Percentiles rank a stretch among this genome's conserved stretches.
phyloP scores from a whole-genome alignment of 108 stramenopile genomes.

The Pseudonitzschia multiseries region DNA sequence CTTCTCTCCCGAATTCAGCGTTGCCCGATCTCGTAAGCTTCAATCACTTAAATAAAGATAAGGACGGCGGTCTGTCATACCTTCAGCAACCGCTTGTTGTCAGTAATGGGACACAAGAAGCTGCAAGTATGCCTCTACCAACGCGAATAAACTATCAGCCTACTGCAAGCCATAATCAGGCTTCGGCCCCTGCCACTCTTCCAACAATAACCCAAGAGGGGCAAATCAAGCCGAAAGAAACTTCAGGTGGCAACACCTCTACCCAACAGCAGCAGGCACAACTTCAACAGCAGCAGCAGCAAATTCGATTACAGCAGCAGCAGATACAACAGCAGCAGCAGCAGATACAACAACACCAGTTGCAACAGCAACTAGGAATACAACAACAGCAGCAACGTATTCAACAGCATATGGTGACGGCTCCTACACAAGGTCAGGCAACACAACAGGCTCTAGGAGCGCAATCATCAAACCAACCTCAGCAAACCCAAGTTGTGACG shows the following conservation, averaged over 20 bases:
- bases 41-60: constrained; percentile 12
- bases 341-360: constrained; percentile 20
- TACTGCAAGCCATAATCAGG: background rate
- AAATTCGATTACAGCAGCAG: constrained; percentile 13
- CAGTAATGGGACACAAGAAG: constrained; percentile 11
- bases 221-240: background rate
- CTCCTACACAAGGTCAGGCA: background rate
- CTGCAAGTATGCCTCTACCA: constrained; percentile 25
- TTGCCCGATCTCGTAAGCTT: constrained; percentile 32
- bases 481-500: constrained; percentile 30
- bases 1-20: constrained; percentile 5
- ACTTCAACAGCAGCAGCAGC: constrained; percentile 30
- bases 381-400: constrained; percentile 15
- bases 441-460: constrained; percentile 11
- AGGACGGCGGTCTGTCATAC: constrained; percentile 26
- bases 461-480: constrained; percentile 15
- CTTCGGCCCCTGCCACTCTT: constrained; percentile 2
- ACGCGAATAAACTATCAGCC: constrained; percentile 23
- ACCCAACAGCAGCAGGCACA: constrained; percentile 25
- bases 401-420: constrained; percentile 22
- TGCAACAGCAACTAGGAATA: constrained; percentile 19
- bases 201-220: constrained; percentile 3
- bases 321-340: constrained; percentile 32
- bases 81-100: constrained; percentile 22
- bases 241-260: background rate